These are phyloP conservation scores for Sporothrix inflata DNA, from an alignment of 2,329 filamentous ascomycete species.

Conservation along the genomic window DNA sequence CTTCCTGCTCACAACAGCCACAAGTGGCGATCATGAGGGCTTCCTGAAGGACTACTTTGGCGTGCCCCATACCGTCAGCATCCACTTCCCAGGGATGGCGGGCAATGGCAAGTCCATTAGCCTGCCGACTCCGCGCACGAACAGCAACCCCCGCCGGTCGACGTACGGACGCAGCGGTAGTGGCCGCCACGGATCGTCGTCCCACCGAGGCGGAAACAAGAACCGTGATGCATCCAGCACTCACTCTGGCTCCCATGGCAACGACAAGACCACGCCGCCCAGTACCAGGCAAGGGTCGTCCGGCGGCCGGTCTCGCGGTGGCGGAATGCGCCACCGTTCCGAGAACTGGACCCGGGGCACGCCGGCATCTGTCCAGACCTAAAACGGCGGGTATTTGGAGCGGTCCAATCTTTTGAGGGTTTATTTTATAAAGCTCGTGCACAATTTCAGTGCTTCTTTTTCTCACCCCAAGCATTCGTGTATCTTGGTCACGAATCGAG, in stretches of 20 bases:
- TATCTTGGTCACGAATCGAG: background rate
- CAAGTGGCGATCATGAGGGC: constrained; percentile 39
- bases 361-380: constrained; percentile 28
- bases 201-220: constrained; percentile 25
- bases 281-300: constrained; percentile 20
- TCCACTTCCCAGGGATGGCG: constrained; percentile 52
- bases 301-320: constrained; percentile 29
- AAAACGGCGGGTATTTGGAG: background rate
- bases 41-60: constrained; percentile 49
- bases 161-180: constrained; percentile 30
- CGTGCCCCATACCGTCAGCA: constrained; percentile 44
- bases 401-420: background rate
- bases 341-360: constrained; percentile 31
- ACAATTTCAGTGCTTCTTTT: background rate
- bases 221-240: constrained; percentile 28
- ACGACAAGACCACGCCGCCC: constrained; percentile 24
- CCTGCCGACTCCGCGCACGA: constrained; percentile 36
- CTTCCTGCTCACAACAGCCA: constrained; percentile 52
- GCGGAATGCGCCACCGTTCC: constrained; percentile 29
- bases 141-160: constrained; percentile 33
- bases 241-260: constrained; percentile 30
- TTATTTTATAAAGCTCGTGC: background rate
- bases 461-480: background rate
- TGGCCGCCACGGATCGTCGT: constrained; percentile 24
- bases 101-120: constrained; percentile 44